Conservation (phyloP, 352 stramenopile genomes). For the Pythium monospermum region DNA sequence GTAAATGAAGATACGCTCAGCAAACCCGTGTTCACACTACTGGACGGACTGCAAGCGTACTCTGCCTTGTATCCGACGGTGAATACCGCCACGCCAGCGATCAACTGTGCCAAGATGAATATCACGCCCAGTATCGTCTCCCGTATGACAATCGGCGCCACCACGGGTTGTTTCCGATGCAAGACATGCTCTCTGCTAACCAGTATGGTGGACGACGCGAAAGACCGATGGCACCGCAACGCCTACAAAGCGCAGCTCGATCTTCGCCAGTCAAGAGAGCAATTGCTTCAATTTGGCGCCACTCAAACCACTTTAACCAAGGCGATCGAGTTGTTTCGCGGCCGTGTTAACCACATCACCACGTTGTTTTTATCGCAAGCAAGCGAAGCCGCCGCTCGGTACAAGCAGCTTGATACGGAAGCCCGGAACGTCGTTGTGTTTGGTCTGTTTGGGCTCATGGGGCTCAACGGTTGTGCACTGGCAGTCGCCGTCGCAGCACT, state of each 20-base stretch:
- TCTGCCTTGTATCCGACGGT: conserved; percentile 49
- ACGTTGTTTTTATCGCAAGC: conserved; percentile 11
- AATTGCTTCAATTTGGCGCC: conserved; percentile 36
- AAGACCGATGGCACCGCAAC: conserved; percentile 35
- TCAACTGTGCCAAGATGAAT: conserved; percentile 38
- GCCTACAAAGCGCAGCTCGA: conserved; percentile 56
- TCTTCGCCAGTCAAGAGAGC: conserved; percentile 33
- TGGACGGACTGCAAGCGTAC: conserved; percentile 30
- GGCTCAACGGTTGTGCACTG: conserved; percentile 24
- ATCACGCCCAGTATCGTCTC: conserved; percentile 39
- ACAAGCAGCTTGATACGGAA: conserved; percentile 26
- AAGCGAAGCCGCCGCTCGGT: conserved; percentile 16
- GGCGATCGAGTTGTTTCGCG: conserved; percentile 27
- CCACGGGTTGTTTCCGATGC: conserved; percentile 61
- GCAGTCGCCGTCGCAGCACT: conserved; percentile 28
- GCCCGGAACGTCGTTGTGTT: conserved; percentile 24
- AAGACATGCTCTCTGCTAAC: conserved; percentile 41
- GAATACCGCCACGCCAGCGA: conserved; percentile 14
- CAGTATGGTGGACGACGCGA: conserved; percentile 26
- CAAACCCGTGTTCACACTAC: conserved; percentile 34
- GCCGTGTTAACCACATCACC: conserved; percentile 28
- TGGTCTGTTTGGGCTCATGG: conserved; percentile 28
- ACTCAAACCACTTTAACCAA: conserved; percentile 17
- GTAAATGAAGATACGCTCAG: conserved; percentile 28
- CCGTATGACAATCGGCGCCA: conserved; percentile 49